Evolutionary conservation across 345 rosid species (phyloP).

Genomic region (Gossypium ekmanianum): DNA sequence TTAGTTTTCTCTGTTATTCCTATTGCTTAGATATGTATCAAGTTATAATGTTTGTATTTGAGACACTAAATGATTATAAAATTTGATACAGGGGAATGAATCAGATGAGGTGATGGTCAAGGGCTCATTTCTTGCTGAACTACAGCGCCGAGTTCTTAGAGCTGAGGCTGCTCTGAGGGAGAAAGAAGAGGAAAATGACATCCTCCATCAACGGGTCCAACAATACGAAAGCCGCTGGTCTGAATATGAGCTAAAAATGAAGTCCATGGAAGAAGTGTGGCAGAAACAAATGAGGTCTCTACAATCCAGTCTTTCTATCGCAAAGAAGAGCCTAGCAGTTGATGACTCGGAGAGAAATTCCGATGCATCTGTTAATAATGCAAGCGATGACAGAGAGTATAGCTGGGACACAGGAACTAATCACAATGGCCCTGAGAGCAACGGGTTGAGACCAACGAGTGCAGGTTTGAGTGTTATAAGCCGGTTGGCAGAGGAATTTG

Average conservation of each 20-base stretch:
- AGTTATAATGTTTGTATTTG: background rate
- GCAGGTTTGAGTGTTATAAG: conserved; percentile 86
- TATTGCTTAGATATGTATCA: background rate
- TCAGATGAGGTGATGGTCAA: conserved; percentile 82
- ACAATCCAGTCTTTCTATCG: conserved; percentile 93
- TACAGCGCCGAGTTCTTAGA: conserved; percentile 87
- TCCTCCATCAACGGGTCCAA: conserved; percentile 88
- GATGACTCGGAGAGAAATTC: conserved; percentile 84
- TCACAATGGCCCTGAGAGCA: conserved; percentile 56
- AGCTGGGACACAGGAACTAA: conserved; percentile 67
- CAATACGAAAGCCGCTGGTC: conserved; percentile 97
- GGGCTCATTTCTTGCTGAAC: conserved; percentile 78
- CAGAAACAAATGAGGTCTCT: conserved; percentile 98
- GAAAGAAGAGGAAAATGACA: conserved; percentile 95
- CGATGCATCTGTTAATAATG: conserved; percentile 82
- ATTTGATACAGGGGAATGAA: conserved; percentile 45
- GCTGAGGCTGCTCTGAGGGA: conserved; percentile 83
- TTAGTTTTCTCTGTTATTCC: background rate
- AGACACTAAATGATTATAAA: conserved; percentile 13
- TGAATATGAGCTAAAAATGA: conserved; percentile 91
- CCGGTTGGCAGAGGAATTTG: conserved; percentile 87
- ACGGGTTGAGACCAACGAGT: conserved; percentile 71
- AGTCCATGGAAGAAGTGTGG: conserved; percentile 99
- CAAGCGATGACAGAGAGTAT: conserved; percentile 64
- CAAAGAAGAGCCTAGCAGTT: conserved; percentile 87